Conservation (phyloP, 2,329 filamentous ascomycete species). For the Aspergillus brasiliensis region DNA sequence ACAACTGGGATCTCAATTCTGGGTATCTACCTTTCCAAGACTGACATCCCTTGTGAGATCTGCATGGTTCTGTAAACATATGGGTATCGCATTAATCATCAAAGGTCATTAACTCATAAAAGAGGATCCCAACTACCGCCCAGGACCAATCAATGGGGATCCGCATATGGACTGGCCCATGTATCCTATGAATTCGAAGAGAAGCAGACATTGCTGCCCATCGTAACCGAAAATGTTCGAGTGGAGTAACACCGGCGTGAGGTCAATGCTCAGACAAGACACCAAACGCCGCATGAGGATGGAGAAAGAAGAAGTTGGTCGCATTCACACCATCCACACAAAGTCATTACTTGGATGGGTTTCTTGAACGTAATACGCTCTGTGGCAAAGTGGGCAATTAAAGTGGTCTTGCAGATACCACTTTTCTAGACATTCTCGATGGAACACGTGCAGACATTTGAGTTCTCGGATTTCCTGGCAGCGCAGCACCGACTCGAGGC, state of each 20-base stretch:
- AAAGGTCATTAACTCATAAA: conserved; percentile 9
- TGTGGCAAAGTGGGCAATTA: conserved; percentile 42
- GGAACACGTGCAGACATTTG: conserved; percentile 43
- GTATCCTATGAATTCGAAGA: not conserved
- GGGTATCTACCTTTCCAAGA: conserved; percentile 29
- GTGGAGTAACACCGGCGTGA: not conserved
- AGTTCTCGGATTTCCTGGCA: conserved; percentile 41
- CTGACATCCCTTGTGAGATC: conserved; percentile 22
- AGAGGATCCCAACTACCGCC: not conserved
- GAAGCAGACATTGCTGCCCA: not conserved
- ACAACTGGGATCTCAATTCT: conserved; percentile 36
- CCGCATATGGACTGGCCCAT: not conserved
- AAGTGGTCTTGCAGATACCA: conserved; percentile 44
- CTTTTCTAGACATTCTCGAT: conserved; percentile 42
- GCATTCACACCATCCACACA: conserved; percentile 39
- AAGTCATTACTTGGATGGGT: conserved; percentile 34
- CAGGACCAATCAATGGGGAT: not conserved
- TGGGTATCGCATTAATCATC: conserved; percentile 13
- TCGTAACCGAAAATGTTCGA: not conserved
- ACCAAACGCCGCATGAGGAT: not conserved
- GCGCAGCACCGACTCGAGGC: conserved; percentile 40
- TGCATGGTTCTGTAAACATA: not conserved
- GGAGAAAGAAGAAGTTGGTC: not conserved
- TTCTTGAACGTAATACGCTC: conserved; percentile 38
- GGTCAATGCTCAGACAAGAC: not conserved